A percentile compares a stretch with the other conserved stretches of the same genome.
Evolutionary conservation across 2,329 filamentous ascomycete species (phyloP).

Genomic region (Leptographium galeiforme): DNA sequence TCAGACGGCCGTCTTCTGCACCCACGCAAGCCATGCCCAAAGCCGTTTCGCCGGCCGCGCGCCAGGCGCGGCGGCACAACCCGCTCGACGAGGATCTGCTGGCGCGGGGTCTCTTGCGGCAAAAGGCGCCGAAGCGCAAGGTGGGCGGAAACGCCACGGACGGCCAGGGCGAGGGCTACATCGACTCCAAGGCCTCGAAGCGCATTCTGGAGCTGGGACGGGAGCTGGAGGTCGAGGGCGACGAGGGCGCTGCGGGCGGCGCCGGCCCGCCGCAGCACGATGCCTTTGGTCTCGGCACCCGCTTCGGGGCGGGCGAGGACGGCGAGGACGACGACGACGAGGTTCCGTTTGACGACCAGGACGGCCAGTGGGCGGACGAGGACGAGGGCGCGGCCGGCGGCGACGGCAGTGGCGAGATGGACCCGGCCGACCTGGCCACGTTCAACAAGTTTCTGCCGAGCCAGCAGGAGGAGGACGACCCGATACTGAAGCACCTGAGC

Average conservation of each 20-base stretch:
- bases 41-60: constrained; percentile 45
- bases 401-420: constrained; percentile 72
- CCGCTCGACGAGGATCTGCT: constrained; percentile 81
- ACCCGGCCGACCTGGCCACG: constrained; percentile 75
- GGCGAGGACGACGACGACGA: constrained; percentile 21
- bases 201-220: constrained; percentile 54
- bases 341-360: constrained; percentile 30
- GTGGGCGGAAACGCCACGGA: constrained; percentile 41
- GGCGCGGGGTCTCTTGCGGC: constrained; percentile 55
- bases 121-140: constrained; percentile 60
- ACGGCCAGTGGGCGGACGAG: constrained; percentile 65
- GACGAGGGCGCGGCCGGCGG: constrained; percentile 58
- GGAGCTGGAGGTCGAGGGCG: constrained; percentile 73
- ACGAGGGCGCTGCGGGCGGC: background rate
- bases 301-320: constrained; percentile 21
- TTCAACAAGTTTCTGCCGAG: constrained; percentile 83
- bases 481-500: constrained; percentile 49
- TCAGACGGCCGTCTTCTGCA: background rate
- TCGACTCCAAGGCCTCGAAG: constrained; percentile 73
- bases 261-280: background rate
- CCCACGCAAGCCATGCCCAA: constrained; percentile 55
- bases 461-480: constrained; percentile 56
- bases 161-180: constrained; percentile 52
- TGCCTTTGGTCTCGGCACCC: background rate
- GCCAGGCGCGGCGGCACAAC: constrained; percentile 62